Percentiles rank a stretch among this genome's conserved stretches.
phyloP scores from a whole-genome alignment of 2,329 filamentous ascomycete genomes.

The Fonsecaea pugnacius region DNA sequence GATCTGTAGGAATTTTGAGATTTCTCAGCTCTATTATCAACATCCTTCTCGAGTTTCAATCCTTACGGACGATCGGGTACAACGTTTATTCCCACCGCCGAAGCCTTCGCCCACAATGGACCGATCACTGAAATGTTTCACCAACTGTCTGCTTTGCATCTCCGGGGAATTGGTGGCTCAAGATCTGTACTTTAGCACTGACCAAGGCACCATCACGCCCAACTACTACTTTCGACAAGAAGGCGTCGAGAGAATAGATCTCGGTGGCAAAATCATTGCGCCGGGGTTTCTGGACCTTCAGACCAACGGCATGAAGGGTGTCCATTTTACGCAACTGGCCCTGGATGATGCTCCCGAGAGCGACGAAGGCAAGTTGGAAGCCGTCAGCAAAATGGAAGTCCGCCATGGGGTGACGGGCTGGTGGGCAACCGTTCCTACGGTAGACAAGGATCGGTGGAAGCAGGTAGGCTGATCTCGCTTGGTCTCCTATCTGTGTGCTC shows the following conservation, averaged over 20 bases:
- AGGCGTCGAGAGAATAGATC: conserved; percentile 45
- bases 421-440: conserved; percentile 36
- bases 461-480: conserved; percentile 23
- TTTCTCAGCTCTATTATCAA: not conserved
- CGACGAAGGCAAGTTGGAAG: conserved; percentile 22
- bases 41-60: not conserved
- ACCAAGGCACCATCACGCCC: conserved; percentile 32
- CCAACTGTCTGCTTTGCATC: conserved; percentile 32
- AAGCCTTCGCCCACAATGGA: conserved; percentile 17
- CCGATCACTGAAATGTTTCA: conserved; percentile 32
- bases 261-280: conserved; percentile 55
- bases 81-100: not conserved
- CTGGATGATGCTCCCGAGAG: conserved; percentile 4
- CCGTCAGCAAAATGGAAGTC: conserved; percentile 26
- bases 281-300: conserved; percentile 62
- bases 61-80: not conserved
- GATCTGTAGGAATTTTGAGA: not conserved
- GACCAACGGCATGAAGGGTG: conserved; percentile 55
- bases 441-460: conserved; percentile 30
- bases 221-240: conserved; percentile 35
- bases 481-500: not conserved
- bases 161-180: conserved; percentile 32
- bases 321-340: conserved; percentile 35
- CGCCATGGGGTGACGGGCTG: conserved; percentile 33
- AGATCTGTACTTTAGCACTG: conserved; percentile 32